These are phyloP conservation scores for Podospora conica DNA, from an alignment of 495 filamentous ascomycete genomes.

Conservation along the genomic window DNA sequence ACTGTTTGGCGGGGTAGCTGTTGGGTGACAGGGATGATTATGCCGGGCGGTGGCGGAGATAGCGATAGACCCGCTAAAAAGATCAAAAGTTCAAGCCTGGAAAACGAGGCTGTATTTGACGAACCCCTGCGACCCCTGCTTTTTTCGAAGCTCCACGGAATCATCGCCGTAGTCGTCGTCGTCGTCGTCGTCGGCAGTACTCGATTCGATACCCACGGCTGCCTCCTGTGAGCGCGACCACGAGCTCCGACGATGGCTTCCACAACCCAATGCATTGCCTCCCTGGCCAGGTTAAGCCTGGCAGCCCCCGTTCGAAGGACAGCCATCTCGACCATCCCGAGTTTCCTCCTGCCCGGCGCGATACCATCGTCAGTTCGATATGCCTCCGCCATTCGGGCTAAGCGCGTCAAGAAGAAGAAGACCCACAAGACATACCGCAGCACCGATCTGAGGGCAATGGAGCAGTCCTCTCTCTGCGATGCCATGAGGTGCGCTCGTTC, in stretches of 20 bases:
- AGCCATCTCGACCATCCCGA: slow-evolving; percentile 33
- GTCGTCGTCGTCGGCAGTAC: neutral
- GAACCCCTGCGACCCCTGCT: slow-evolving; percentile 17
- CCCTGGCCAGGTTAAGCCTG: slow-evolving; percentile 52
- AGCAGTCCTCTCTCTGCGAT: slow-evolving; percentile 78
- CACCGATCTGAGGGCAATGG: slow-evolving; percentile 53
- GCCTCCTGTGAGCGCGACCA: slow-evolving; percentile 1
- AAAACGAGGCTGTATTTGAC: slow-evolving; percentile 11
- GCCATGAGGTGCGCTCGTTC: slow-evolving; percentile 69
- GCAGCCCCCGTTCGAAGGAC: slow-evolving; percentile 29
- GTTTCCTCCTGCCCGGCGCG: slow-evolving; percentile 35
- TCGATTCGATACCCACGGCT: neutral
- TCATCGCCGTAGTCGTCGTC: neutral
- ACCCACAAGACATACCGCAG: slow-evolving; percentile 56
- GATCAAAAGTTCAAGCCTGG: slow-evolving; percentile 4
- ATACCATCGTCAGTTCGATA: slow-evolving; percentile 29
- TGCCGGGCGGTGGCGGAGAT: slow-evolving; percentile 1
- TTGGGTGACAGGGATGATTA: neutral
- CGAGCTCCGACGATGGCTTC: slow-evolving; percentile 33
- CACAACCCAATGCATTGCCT: slow-evolving; percentile 50
- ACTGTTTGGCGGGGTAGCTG: slow-evolving; percentile 17
- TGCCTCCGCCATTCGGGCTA: too few species aligned
- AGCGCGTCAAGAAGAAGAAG: slow-evolving; percentile 49
- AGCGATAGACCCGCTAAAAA: neutral
- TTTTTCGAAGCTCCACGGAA: slow-evolving; percentile 17